Evolutionary conservation across 2,329 filamentous ascomycete genomes (phyloP), one percentile per base, ranked within the genome.

Genomic region (Pseudohalonectria lignicola): DNA sequence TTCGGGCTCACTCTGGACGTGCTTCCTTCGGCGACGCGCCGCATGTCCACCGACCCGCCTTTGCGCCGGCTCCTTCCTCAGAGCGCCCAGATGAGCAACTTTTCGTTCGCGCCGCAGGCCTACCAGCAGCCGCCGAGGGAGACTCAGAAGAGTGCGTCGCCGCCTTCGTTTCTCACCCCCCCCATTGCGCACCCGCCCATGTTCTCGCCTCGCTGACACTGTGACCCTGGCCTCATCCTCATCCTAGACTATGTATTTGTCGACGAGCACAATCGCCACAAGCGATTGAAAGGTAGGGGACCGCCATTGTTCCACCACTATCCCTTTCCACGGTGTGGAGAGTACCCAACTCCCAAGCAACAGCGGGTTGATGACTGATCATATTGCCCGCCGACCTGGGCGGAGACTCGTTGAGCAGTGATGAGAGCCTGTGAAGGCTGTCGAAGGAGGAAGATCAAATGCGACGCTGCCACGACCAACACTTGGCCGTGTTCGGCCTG

Each of bases 401-500:
- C n/a, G n/a, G n/a, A n/a, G n/a, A n/a, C n/a, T n/a, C n/a, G n/a
- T n/a, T n/a, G n/a, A n/a, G 23, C 47, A 93, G 90, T 95, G 37
- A 95, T 94, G 87, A 81, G 92, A 67, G 92, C 90, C 40, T 96
- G 90, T 60, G 35, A 95, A 63, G 90, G 90, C 43, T 96, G 90
- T 56, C 76, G 90, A 44, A 81, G 87, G 61, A 78, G 90, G 53
- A 98, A 98, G 62, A 98, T 98, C 57, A 94, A 94, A 60, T 98
- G 90, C 63, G 92, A 96, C 64, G 87, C 90, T 37, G 90, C 90
- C 16, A 94, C 90, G 12, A 95, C 88, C 30, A 95, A 96, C 59
- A 87, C 86, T 28, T 96, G 92, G 90, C 92, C 92, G 20, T 96
- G 90, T 60, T 92, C 88, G 30, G 86, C 92, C 26, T 98, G 90